These are phyloP conservation scores for Gossypium turneri DNA, from an alignment of 345 rosid genomes.

Conservation along the genomic window DNA sequence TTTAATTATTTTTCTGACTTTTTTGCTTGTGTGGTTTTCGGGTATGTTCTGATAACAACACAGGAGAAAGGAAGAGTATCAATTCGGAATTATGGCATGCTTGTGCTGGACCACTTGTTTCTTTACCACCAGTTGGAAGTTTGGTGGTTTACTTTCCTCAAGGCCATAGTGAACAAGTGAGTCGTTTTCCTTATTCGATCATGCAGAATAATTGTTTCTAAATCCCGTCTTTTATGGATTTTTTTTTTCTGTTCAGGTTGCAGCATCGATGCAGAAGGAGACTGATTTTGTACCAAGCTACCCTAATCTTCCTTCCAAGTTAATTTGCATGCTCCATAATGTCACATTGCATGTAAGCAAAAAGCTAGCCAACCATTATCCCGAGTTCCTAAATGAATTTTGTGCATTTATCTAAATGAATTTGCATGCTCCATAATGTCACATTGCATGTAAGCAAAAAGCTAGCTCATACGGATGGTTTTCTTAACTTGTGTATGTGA, in stretches of 20 bases:
- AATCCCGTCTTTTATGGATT: slow-evolving; percentile 16
- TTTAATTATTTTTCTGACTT: not conserved
- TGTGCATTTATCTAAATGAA: not conserved
- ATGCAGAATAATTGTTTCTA: slow-evolving; percentile 5
- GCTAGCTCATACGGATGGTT: slow-evolving; percentile 4
- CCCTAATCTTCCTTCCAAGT: slow-evolving; percentile 69
- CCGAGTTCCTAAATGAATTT: not conserved
- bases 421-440: slow-evolving; percentile 43
- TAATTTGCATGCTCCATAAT: slow-evolving; percentile 68
- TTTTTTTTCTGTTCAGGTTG: slow-evolving; percentile 42
- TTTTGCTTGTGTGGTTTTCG: not conserved
- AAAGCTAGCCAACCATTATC: slow-evolving; percentile 20
- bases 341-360: slow-evolving; percentile 59
- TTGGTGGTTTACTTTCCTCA: slow-evolving; percentile 96
- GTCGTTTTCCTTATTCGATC: slow-evolving; percentile 22
- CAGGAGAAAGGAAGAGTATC: slow-evolving; percentile 81
- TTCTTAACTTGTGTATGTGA: not conserved
- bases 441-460: slow-evolving; percentile 59
- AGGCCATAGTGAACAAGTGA: slow-evolving; percentile 95
- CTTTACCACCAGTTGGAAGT: slow-evolving; percentile 90
- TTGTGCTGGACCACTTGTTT: slow-evolving; percentile 94
- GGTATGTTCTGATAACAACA: slow-evolving; percentile 18
- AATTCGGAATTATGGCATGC: slow-evolving; percentile 97
- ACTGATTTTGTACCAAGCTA: slow-evolving; percentile 60
- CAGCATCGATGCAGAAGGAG: slow-evolving; percentile 77